phyloP scores from a whole-genome alignment of 352 stramenopile genomes.

The Aphanomyces invadans region DNA sequence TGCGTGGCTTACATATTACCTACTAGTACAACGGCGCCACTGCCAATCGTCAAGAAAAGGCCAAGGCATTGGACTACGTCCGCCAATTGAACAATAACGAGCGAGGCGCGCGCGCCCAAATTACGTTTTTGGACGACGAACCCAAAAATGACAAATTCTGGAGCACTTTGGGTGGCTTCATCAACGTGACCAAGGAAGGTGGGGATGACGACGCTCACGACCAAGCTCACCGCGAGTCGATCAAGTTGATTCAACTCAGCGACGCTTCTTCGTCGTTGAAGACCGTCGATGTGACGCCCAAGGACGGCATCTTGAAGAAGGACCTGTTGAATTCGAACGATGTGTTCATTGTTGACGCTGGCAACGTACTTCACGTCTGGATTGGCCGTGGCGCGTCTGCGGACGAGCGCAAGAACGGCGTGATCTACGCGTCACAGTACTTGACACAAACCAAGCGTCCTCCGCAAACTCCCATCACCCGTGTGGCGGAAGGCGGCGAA shows the following conservation, averaged over 20 bases:
- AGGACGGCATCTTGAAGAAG: conserved; percentile 67
- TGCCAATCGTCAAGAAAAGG: conserved; percentile 85
- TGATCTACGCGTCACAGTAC: conserved; percentile 81
- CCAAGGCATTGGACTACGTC: conserved; percentile 85
- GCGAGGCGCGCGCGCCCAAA: conserved; percentile 66
- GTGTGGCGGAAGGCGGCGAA: conserved; percentile 79
- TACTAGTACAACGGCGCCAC: conserved; percentile 52
- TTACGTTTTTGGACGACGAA: conserved; percentile 86
- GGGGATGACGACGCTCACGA: conserved; percentile 61
- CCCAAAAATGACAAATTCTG: conserved; percentile 89
- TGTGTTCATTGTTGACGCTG: conserved; percentile 90
- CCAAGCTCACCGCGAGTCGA: conserved; percentile 47
- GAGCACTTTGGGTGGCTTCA: conserved; percentile 81
- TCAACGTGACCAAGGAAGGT: conserved; percentile 52
- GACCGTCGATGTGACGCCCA: conserved; percentile 54
- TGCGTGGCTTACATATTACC: neutral
- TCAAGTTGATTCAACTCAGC: conserved; percentile 68
- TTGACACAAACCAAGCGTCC: conserved; percentile 43
- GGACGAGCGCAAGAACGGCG: conserved; percentile 81
- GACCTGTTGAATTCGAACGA: conserved; percentile 76
- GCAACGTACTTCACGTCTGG: conserved; percentile 87
- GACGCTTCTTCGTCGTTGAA: conserved; percentile 51
- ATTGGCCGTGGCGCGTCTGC: conserved; percentile 79
- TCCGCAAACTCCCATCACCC: conserved; percentile 64
- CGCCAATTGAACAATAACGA: conserved; percentile 82